These are phyloP conservation scores for Pholiota molesta DNA, from an alignment of 768 basidiomycete genomes.

Conservation along the genomic window DNA sequence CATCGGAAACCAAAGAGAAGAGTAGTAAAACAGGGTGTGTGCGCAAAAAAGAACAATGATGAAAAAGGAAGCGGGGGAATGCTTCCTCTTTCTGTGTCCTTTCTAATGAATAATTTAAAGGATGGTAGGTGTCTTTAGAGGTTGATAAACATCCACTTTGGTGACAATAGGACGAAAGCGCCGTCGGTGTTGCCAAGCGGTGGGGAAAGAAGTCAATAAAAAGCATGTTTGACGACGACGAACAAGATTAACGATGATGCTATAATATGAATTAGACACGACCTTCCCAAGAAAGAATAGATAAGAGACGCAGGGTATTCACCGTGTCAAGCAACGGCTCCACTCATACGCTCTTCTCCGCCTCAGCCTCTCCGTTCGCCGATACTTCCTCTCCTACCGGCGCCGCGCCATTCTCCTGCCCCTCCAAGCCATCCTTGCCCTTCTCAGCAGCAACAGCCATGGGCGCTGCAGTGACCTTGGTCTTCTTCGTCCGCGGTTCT, in stretches of 20 bases:
- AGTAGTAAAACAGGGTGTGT: constrained; percentile 7
- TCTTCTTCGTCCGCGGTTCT: constrained; percentile 35
- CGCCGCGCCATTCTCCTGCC: constrained; percentile 14
- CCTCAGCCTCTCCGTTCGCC: constrained; percentile 3
- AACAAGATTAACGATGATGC: background rate
- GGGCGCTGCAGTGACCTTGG: constrained; percentile 21
- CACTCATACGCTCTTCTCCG: background rate
- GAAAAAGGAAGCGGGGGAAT: background rate
- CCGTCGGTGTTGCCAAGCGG: background rate
- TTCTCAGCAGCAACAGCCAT: constrained; percentile 11
- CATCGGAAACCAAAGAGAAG: background rate
- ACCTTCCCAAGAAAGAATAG: background rate
- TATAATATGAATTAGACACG: constrained; percentile 1
- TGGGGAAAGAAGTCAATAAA: background rate
- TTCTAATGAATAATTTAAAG: background rate
- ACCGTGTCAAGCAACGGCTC: background rate
- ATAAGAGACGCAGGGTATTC: constrained; percentile 1
- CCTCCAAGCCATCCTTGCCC: constrained; percentile 17
- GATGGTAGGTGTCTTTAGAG: background rate
- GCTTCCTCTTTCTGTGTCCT: background rate
- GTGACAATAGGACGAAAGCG: background rate
- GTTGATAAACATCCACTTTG: background rate
- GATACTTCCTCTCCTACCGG: constrained; percentile 1
- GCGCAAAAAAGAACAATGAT: background rate
- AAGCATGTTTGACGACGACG: background rate